phyloP scores from a whole-genome alignment of 108 stramenopile genomes.

The Cyclotella baltica region DNA sequence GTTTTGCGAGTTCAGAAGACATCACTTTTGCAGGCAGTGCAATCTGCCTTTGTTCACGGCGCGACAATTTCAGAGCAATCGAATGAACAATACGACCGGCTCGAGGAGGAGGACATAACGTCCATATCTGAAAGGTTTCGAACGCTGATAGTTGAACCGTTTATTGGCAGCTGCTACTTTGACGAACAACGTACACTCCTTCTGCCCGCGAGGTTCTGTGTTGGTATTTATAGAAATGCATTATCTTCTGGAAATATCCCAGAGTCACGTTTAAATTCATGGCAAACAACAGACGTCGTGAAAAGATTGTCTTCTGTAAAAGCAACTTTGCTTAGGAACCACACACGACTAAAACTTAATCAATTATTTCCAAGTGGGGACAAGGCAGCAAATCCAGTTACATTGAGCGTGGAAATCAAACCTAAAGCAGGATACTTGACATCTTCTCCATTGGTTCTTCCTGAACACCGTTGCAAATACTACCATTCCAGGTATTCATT shows the following conservation, averaged over 20 bases:
- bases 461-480: constrained; percentile 65
- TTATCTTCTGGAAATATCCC: constrained; percentile 42
- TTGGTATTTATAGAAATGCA: constrained; percentile 22
- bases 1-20: constrained; percentile 38
- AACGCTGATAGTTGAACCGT: constrained; percentile 36
- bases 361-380: constrained; percentile 5
- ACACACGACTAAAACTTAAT: constrained; percentile 28
- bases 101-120: background rate
- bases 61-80: background rate
- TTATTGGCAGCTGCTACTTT: constrained; percentile 47
- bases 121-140: constrained; percentile 32
- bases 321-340: constrained; percentile 48
- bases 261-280: constrained; percentile 36
- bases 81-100: background rate
- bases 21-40: constrained; percentile 23
- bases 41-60: background rate
- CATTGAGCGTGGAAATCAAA: constrained; percentile 67
- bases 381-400: background rate
- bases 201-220: constrained; percentile 30
- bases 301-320: constrained; percentile 2
- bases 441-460: constrained; percentile 71
- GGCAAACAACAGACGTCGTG: constrained; percentile 11
- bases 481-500: constrained; percentile 54
- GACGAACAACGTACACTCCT: constrained; percentile 25
- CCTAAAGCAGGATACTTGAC: constrained; percentile 82